Evolutionary conservation across 768 basidiomycete genomes (phyloP).

Genomic region (Mycena vitilis): DNA sequence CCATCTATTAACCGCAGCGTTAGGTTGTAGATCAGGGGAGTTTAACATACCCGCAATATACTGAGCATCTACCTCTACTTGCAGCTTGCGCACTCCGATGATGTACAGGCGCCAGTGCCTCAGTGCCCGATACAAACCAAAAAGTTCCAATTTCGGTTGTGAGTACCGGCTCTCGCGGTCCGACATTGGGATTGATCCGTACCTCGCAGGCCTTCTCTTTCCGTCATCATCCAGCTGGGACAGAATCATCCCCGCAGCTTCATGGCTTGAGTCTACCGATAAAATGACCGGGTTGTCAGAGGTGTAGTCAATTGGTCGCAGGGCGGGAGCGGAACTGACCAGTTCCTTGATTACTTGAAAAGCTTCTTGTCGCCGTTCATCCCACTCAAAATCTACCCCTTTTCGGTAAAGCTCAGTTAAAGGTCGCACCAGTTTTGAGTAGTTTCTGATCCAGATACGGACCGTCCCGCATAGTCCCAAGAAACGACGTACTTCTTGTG

Average conservation of each 20-base stretch:
- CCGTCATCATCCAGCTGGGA: slow-evolving; percentile 45
- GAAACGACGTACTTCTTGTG: slow-evolving; percentile 43
- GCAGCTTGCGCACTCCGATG: too few relatives aligned
- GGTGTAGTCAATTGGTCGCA: slow-evolving; percentile 47
- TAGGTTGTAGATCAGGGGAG: too few relatives aligned
- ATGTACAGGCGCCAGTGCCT: too few relatives aligned
- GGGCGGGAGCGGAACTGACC: slow-evolving; percentile 39
- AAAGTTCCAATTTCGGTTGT: slow-evolving; percentile 55
- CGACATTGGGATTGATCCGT: slow-evolving; percentile 49
- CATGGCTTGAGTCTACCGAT: slow-evolving; percentile 47
- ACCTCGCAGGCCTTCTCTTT: slow-evolving; percentile 41
- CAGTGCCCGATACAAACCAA: slow-evolving; percentile 41
- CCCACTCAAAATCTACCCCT: slow-evolving; percentile 42
- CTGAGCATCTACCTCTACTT: too few relatives aligned
- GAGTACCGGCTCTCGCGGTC: slow-evolving; percentile 47
- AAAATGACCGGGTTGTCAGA: slow-evolving; percentile 41
- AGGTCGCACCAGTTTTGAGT: slow-evolving; percentile 36
- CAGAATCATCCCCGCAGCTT: slow-evolving; percentile 47
- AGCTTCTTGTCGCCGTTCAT: slow-evolving; percentile 41
- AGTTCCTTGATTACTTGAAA: slow-evolving; percentile 43
- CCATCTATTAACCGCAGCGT: too few relatives aligned
- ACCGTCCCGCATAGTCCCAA: slow-evolving; percentile 43
- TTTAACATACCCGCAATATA: too few relatives aligned
- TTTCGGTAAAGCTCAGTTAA: slow-evolving; percentile 39
- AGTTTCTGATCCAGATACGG: slow-evolving; percentile 39